Evolutionary conservation across 805 yeast species (phyloP).

Genomic region (Candida caryicola): DNA sequence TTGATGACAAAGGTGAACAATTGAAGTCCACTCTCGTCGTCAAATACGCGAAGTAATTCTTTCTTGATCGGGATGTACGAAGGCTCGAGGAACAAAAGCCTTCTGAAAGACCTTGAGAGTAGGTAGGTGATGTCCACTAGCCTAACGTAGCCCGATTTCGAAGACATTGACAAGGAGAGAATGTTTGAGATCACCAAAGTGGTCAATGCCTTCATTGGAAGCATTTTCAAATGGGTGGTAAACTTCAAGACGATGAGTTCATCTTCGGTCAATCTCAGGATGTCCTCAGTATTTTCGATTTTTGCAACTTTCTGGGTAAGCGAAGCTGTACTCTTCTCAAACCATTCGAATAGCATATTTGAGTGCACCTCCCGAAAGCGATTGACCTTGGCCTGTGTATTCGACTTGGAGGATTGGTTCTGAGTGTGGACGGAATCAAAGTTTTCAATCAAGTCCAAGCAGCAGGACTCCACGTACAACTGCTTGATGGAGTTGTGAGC

Average conservation of each 20-base stretch:
- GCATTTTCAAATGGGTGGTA: slow-evolving; percentile 12
- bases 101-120: slow-evolving; percentile 11
- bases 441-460: slow-evolving; percentile 15
- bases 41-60: slow-evolving; percentile 12
- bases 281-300: slow-evolving; percentile 4
- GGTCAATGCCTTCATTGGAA: slow-evolving; percentile 14
- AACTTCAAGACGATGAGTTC: slow-evolving; percentile 10
- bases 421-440: slow-evolving; percentile 3
- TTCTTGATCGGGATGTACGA: slow-evolving; percentile 8
- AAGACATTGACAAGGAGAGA: slow-evolving; percentile 18
- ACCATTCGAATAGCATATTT: slow-evolving; percentile 15
- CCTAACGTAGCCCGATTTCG: slow-evolving; percentile 15
- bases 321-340: slow-evolving; percentile 2
- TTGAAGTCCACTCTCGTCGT: slow-evolving; percentile 15
- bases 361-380: slow-evolving; percentile 9
- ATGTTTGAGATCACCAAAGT: slow-evolving; percentile 18
- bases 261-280: slow-evolving; percentile 5
- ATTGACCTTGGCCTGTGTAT: slow-evolving; percentile 1
- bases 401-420: slow-evolving; percentile 1
- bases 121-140: slow-evolving; percentile 16
- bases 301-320: slow-evolving; percentile 7
- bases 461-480: slow-evolving; percentile 25
- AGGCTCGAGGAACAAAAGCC: slow-evolving; percentile 10
- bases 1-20: slow-evolving; percentile 18
- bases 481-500: slow-evolving; percentile 25